A percentile compares a stretch with the other conserved stretches of the same genome.
Conservation (phyloP, 441 rosid genomes). For the Daphne laureola region DNA sequence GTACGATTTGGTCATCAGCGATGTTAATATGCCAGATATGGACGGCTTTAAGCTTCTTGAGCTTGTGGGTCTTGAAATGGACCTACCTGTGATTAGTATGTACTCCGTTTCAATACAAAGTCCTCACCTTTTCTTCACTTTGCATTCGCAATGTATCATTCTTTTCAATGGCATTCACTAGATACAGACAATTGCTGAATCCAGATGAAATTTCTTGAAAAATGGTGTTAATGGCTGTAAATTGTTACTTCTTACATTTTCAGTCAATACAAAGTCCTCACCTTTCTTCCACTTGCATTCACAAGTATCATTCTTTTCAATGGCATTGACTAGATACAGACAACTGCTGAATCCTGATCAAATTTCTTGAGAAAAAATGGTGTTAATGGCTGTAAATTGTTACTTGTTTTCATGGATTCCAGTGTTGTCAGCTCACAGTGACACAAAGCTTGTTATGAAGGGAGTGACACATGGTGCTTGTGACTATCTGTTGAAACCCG, state of each 20-base stretch:
- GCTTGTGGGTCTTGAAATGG: conserved; percentile 96
- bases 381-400: background rate
- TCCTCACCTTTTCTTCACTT: background rate
- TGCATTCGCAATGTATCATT: too few species aligned
- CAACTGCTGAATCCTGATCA: background rate
- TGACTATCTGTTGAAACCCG: conserved; percentile 84
- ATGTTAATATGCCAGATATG: conserved; percentile 97
- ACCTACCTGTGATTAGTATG: conserved; percentile 91
- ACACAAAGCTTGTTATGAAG: conserved; percentile 74
- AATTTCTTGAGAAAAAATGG: background rate
- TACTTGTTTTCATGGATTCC: conserved; percentile 15
- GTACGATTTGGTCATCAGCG: conserved; percentile 89
- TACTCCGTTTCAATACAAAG: background rate
- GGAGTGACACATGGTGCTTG: conserved; percentile 89
- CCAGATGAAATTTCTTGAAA: too few species aligned
- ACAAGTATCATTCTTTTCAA: too few species aligned
- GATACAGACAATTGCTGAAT: too few species aligned
- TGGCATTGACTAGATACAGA: background rate
- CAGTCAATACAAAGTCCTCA: background rate
- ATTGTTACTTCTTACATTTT: background rate
- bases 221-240: background rate
- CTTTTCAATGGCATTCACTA: conserved; percentile 11
- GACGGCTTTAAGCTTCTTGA: conserved; percentile 98
- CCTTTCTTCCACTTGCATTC: too few species aligned
- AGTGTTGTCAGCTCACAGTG: conserved; percentile 90